Conservation (phyloP, 2,329 filamentous ascomycete species). For the Aspergillus fischeri region DNA sequence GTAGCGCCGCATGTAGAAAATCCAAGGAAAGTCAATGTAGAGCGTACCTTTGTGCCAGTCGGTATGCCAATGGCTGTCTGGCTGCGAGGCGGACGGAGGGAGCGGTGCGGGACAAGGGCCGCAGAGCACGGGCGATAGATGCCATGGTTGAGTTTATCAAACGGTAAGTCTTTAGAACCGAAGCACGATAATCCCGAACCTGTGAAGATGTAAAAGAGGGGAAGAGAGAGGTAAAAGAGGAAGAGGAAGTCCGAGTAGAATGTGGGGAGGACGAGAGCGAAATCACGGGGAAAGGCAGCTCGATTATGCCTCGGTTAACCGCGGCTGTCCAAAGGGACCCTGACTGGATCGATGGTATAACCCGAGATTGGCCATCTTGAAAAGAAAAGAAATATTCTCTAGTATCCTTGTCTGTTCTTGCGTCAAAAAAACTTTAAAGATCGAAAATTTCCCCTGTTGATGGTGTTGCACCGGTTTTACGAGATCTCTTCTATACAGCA, state of each 20-base stretch:
- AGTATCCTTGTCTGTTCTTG: background rate
- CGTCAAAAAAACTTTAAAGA: background rate
- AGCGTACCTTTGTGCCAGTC: slow-evolving; percentile 41
- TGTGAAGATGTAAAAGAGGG: background rate
- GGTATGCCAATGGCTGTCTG: slow-evolving; percentile 34
- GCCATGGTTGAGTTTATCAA: slow-evolving; percentile 37
- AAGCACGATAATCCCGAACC: background rate
- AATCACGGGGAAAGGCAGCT: slow-evolving; percentile 4
- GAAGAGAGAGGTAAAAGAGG: background rate
- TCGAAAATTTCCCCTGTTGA: background rate
- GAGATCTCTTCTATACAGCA: background rate
- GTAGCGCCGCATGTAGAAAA: background rate
- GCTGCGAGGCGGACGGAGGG: slow-evolving; percentile 37
- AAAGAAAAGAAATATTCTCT: background rate
- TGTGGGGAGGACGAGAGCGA: background rate
- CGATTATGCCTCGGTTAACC: slow-evolving; percentile 8
- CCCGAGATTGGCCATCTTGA: background rate
- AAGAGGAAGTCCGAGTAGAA: background rate
- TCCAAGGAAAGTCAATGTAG: background rate
- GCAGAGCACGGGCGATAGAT: slow-evolving; percentile 45
- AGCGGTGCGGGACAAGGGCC: slow-evolving; percentile 41
- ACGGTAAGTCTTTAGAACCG: background rate
- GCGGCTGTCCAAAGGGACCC: background rate
- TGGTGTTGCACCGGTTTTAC: background rate
- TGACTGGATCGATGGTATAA: background rate